Percentiles rank a stretch among this genome's conserved stretches.
Evolutionary conservation across 2,329 filamentous ascomycete species (phyloP).

Genomic region (Aureobasidium uvarum): DNA sequence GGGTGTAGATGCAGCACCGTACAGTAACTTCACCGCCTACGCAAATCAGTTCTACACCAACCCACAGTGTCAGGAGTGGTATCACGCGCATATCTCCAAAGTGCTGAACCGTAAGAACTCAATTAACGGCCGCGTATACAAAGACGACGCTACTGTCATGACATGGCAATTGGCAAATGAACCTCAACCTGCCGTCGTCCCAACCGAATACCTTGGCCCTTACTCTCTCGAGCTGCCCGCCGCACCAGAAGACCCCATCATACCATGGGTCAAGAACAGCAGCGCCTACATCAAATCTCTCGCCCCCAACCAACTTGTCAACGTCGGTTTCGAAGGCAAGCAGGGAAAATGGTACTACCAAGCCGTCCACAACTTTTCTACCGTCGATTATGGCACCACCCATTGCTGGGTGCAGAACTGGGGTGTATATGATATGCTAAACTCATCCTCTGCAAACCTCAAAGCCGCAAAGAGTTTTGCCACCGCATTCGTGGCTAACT

Average conservation of each 20-base stretch:
- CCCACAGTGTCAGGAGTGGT: constrained; percentile 39
- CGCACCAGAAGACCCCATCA: constrained; percentile 38
- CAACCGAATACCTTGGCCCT: constrained; percentile 35
- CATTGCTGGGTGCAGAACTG: constrained; percentile 46
- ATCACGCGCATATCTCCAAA: constrained; percentile 41
- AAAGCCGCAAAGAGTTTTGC: constrained; percentile 41
- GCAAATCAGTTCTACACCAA: constrained; percentile 43
- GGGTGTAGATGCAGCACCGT: constrained; percentile 38
- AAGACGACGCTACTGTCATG: constrained; percentile 43
- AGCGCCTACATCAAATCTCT: constrained; percentile 41
- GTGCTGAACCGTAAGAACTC: constrained; percentile 42
- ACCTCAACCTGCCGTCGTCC: constrained; percentile 37
- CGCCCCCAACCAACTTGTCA: constrained; percentile 42
- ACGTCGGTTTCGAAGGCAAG: constrained; percentile 42
- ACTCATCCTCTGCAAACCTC: constrained; percentile 37
- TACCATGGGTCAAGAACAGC: constrained; percentile 42
- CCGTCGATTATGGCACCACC: constrained; percentile 43
- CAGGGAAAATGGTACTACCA: constrained; percentile 45
- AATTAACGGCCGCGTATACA: constrained; percentile 40
- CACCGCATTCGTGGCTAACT: constrained; percentile 38
- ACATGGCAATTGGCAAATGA: constrained; percentile 46
- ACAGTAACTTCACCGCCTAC: constrained; percentile 34
- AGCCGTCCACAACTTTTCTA: constrained; percentile 39
- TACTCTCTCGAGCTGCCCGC: constrained; percentile 35
- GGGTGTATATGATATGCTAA: constrained; percentile 43